Base-by-base conservation (phyloP, 2,329 filamentous ascomycete species). In the Fusarium stilboides region DNA sequence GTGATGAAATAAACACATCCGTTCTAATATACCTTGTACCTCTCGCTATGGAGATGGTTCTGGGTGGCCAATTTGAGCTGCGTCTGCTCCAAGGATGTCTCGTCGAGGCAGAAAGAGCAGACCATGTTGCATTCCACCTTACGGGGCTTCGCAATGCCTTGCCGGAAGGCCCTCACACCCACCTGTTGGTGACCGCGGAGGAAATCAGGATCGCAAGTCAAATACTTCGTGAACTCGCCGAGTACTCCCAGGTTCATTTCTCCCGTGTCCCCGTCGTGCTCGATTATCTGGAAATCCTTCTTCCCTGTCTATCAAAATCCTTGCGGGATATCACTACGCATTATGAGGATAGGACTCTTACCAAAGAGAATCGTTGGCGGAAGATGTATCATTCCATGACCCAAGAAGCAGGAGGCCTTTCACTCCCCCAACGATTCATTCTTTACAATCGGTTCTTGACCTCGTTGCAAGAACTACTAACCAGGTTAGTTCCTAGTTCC, bases 321-420 rank as follows among this genome's bases (percentile, higher is more conserved):
- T 75, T 90, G 17, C 76, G 80, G 42, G 87, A 89, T 63, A 89
- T 90, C 67, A 82, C 77, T 40, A 65, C 61, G 10, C 83, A 83
- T 75, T 85, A 87, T 70, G 83, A 87, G 34, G 84, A 89, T 71
- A 82, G 80, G 36, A 80, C 80, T 6, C 68, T 84, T 42, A 79
- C 80, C 19, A 83, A 82, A 55, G 81, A 85, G 63, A 78, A 81
- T 36, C 82, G 87, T 55, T 90, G 88, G 88, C 82, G 83, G 42
- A 83, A 82, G 68, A 89, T 90, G 86, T 88, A 85, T 72, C 82
- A 88, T 74, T 77, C 79, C 7, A 83, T 90, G 82, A 82, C 81
- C 9, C 80, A 84, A 24, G 86, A 89, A 72, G 83, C 83, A 5
- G 83, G 80, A 4, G 85, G 84, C 0, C 81, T 87, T 33, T 79